Conservation (phyloP, 1,284 basidiomycete genomes). For the Butyriboletus appendiculatus region DNA sequence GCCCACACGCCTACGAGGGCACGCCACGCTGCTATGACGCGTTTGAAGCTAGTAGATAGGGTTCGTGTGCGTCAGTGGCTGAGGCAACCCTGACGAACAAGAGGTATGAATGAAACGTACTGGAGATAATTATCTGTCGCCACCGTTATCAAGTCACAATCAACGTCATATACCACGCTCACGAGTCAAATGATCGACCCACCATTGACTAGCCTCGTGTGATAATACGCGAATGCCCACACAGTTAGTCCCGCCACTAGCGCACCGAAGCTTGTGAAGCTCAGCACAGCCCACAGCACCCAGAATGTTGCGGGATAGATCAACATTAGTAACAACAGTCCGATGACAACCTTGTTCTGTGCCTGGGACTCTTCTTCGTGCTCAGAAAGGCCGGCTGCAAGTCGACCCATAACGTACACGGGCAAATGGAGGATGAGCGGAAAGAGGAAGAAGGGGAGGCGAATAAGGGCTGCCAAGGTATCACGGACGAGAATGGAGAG, state of each 20-base stretch:
- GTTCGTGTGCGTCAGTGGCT: conserved; percentile 23
- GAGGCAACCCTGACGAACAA: conserved; percentile 10
- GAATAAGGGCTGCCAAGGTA: conserved; percentile 65
- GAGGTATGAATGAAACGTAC: conserved; percentile 45
- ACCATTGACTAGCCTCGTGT: conserved; percentile 77
- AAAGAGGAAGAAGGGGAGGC: conserved; percentile 85
- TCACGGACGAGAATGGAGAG: conserved; percentile 79
- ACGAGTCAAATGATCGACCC: conserved; percentile 35
- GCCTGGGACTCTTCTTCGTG: conserved; percentile 93
- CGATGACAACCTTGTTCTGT: conserved; percentile 89
- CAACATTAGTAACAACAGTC: conserved; percentile 70
- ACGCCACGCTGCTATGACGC: conserved; percentile 85
- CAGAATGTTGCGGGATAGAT: conserved; percentile 85
- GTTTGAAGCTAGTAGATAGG: conserved; percentile 60
- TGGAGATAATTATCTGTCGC: conserved; percentile 74
- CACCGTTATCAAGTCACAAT: conserved; percentile 7
- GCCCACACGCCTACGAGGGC: conserved; percentile 90
- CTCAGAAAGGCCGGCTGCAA: conserved; percentile 74
- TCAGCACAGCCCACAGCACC: conserved; percentile 76
- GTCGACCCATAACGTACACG: conserved; percentile 75
- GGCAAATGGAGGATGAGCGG: conserved; percentile 84
- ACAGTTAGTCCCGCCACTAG: conserved; percentile 53
- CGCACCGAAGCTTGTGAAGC: conserved; percentile 61
- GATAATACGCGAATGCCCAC: conserved; percentile 80
- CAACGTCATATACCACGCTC: conserved; percentile 25